These are phyloP conservation scores for Ogataea glucozyma DNA, from an alignment of 805 yeast genomes.

Conservation along the genomic window DNA sequence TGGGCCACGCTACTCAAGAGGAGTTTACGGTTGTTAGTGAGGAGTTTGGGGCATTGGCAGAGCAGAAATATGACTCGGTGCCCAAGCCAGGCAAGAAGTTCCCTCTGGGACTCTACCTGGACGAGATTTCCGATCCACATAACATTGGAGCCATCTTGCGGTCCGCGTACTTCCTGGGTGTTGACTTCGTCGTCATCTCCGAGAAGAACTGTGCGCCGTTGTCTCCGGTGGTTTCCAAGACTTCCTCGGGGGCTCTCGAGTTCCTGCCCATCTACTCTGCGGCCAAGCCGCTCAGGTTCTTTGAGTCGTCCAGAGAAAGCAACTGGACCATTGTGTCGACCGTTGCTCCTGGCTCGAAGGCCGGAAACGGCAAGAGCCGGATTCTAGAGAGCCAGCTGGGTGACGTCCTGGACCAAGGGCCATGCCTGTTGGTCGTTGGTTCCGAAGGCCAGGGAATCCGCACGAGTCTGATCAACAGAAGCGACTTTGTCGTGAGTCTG, in stretches of 20 bases:
- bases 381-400: slow-evolving; percentile 46
- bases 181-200: slow-evolving; percentile 72
- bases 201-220: slow-evolving; percentile 70
- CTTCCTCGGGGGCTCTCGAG: slow-evolving; percentile 85
- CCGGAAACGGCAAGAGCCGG: slow-evolving; percentile 28
- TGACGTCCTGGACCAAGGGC: slow-evolving; percentile 46
- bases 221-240: slow-evolving; percentile 76
- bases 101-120: slow-evolving; percentile 76
- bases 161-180: slow-evolving; percentile 81
- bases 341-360: slow-evolving; percentile 38
- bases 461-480: slow-evolving; percentile 56
- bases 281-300: slow-evolving; percentile 59
- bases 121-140: slow-evolving; percentile 83
- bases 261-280: slow-evolving; percentile 60
- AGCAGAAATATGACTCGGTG: slow-evolving; percentile 9
- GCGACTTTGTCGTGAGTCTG: slow-evolving; percentile 52
- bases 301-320: slow-evolving; percentile 51
- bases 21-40: slow-evolving; percentile 23
- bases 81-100: slow-evolving; percentile 26
- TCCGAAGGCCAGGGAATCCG: slow-evolving; percentile 86
- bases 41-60: slow-evolving; percentile 26
- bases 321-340: slow-evolving; percentile 79
- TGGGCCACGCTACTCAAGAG: slow-evolving; percentile 22
- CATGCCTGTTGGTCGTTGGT: slow-evolving; percentile 75
- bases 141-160: slow-evolving; percentile 83